A percentile compares a stretch with the other conserved stretches of the same genome.
Evolutionary conservation across 2,329 filamentous ascomycete genomes (phyloP).

Genomic region (Graphilbum sp.): DNA sequence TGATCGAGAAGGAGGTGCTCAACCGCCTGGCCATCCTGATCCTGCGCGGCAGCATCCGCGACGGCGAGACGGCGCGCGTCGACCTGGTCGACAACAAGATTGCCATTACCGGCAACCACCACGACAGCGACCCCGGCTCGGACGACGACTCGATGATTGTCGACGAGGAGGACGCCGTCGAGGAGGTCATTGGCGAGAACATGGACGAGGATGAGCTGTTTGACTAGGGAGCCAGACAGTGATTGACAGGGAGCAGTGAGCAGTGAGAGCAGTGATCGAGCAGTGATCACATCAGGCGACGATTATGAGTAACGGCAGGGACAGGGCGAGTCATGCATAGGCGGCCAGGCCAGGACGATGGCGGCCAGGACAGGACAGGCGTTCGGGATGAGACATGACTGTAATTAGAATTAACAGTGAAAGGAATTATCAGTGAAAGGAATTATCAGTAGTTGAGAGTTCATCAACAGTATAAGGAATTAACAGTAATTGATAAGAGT

Average conservation of each 20-base stretch:
- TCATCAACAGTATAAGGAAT: too few species aligned
- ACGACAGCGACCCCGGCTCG: conserved; percentile 34
- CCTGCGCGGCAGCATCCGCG: conserved; percentile 64
- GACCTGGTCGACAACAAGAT: conserved; percentile 68
- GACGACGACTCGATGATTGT: conserved; percentile 55
- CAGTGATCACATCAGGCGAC: too few species aligned
- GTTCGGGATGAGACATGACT: too few species aligned
- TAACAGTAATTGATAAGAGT: too few species aligned
- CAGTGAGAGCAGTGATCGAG: not conserved
- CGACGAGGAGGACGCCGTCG: conserved; percentile 56
- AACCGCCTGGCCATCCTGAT: conserved; percentile 88
- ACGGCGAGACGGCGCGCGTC: conserved; percentile 71
- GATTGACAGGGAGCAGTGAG: not conserved
- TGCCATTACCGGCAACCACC: conserved; percentile 67
- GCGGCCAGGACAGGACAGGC: too few species aligned
- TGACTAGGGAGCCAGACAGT: conserved; percentile 6
- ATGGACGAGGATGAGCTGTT: conserved; percentile 38
- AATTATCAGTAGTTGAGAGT: too few species aligned
- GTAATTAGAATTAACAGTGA: too few species aligned
- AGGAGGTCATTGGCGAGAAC: conserved; percentile 40
- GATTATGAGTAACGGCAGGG: too few species aligned
- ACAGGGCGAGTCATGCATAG: too few species aligned
- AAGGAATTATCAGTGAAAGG: too few species aligned
- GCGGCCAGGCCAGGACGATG: too few species aligned
- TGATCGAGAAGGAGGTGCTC: conserved; percentile 95